Evolutionary conservation across 768 basidiomycete species (phyloP).

Genomic region (Tricholoma saponaceum): DNA sequence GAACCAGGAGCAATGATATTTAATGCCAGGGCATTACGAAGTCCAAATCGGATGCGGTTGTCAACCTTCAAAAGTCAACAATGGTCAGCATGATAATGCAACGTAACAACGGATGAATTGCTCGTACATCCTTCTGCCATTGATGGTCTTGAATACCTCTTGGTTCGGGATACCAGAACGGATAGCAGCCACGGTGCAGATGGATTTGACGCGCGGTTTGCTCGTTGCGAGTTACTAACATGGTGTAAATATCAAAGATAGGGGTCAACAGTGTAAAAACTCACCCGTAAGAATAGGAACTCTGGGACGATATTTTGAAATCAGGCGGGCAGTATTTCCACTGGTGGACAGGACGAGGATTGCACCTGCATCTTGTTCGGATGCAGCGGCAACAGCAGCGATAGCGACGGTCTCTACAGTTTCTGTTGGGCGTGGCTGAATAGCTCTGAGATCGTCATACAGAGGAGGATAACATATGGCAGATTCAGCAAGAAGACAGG

Average conservation of each 20-base stretch:
- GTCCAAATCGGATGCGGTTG: conserved; percentile 86
- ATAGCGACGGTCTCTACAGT: conserved; percentile 96
- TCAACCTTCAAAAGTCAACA: conserved; percentile 52
- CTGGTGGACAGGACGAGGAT: conserved; percentile 96
- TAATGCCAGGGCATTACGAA: conserved; percentile 77
- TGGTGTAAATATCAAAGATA: not conserved
- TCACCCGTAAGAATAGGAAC: conserved; percentile 93
- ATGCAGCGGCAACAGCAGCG: conserved; percentile 92
- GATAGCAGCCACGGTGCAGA: conserved; percentile 94
- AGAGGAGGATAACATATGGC: conserved; percentile 94
- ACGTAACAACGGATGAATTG: not conserved
- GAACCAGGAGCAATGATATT: conserved; percentile 86
- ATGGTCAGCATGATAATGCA: conserved; percentile 9
- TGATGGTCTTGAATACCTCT: conserved; percentile 82
- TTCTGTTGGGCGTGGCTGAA: conserved; percentile 84
- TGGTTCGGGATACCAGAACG: conserved; percentile 96
- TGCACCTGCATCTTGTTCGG: conserved; percentile 92
- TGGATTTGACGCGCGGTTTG: conserved; percentile 97
- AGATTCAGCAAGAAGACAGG: conserved; percentile 92
- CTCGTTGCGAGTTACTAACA: conserved; percentile 87
- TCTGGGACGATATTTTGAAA: conserved; percentile 93
- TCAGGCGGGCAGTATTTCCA: conserved; percentile 91
- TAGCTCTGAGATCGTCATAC: conserved; percentile 80
- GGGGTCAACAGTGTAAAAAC: conserved; percentile 16
- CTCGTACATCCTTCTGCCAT: conserved; percentile 95